Percentiles rank a stretch among this genome's conserved stretches.
Evolutionary conservation across 1,284 basidiomycete species (phyloP).

Genomic region (Ceratobasidium sp.): DNA sequence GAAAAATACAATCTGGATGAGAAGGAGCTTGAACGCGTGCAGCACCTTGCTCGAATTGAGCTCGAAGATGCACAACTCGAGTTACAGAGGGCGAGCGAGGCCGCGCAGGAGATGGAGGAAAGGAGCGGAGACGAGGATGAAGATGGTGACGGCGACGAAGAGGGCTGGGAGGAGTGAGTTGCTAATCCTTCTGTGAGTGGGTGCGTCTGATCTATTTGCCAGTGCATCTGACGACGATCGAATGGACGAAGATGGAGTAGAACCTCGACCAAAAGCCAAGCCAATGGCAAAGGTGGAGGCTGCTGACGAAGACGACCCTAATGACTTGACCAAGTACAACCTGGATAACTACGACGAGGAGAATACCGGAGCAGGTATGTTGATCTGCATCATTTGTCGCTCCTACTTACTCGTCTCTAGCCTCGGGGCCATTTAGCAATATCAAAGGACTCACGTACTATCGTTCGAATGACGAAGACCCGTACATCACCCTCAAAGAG

Average conservation of each 20-base stretch:
- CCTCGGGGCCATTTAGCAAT: slow-evolving; percentile 89
- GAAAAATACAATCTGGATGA: slow-evolving; percentile 91
- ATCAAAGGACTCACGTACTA: slow-evolving; percentile 96
- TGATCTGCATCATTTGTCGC: background rate
- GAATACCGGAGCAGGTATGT: slow-evolving; percentile 65
- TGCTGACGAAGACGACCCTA: slow-evolving; percentile 57
- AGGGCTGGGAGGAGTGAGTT: slow-evolving; percentile 83
- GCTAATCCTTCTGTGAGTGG: slow-evolving; percentile 13
- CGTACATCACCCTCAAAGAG: slow-evolving; percentile 95
- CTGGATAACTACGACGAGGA: slow-evolving; percentile 95
- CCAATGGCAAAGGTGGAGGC: slow-evolving; percentile 48
- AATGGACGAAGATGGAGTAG: slow-evolving; percentile 54
- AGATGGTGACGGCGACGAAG: slow-evolving; percentile 55
- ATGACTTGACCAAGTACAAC: slow-evolving; percentile 90
- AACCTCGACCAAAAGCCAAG: slow-evolving; percentile 44
- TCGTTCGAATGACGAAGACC: slow-evolving; percentile 91
- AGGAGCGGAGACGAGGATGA: slow-evolving; percentile 65
- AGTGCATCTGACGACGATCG: slow-evolving; percentile 48
- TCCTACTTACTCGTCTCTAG: slow-evolving; percentile 53
- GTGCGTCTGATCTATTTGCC: slow-evolving; percentile 3
- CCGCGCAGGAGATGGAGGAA: slow-evolving; percentile 74
- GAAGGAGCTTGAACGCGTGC: slow-evolving; percentile 87
- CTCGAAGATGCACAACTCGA: slow-evolving; percentile 87
- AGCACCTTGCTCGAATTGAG: slow-evolving; percentile 84
- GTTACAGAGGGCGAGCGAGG: slow-evolving; percentile 80